Evolutionary conservation across 2,329 filamentous ascomycete species (phyloP).

Genomic region (Colletotrichum brevisporum): DNA sequence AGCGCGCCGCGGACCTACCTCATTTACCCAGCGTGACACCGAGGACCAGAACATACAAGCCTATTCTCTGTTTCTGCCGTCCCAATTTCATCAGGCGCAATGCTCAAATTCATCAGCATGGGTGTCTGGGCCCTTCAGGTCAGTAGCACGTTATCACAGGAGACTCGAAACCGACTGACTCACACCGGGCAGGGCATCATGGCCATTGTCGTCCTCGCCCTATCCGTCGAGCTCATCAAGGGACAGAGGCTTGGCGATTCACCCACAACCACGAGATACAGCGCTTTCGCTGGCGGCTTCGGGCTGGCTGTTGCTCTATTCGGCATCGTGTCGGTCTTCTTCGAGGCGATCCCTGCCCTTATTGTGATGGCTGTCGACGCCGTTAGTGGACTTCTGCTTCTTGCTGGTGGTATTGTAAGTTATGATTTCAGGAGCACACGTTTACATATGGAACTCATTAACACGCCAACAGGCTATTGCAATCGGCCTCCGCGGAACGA

Average conservation of each 20-base stretch:
- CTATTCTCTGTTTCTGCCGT: background rate
- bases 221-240: constrained; percentile 28
- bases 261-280: constrained; percentile 29
- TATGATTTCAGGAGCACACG: background rate
- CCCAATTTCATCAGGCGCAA: background rate
- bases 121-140: constrained; percentile 39
- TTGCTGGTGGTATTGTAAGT: constrained; percentile 38
- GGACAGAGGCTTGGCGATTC: constrained; percentile 17
- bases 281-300: constrained; percentile 34
- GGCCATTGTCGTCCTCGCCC: constrained; percentile 33
- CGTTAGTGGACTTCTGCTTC: constrained; percentile 28
- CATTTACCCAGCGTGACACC: background rate
- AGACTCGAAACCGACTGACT: background rate
- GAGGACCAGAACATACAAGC: background rate
- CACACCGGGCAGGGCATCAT: constrained; percentile 25
- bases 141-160: background rate
- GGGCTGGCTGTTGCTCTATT: constrained; percentile 24
- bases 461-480: constrained; percentile 22
- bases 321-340: constrained; percentile 20
- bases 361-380: constrained; percentile 32
- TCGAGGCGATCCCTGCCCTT: constrained; percentile 31
- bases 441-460: background rate
- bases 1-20: background rate
- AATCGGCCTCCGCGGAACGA: constrained; percentile 24
- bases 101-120: constrained; percentile 26